Conservation (phyloP, 495 filamentous ascomycete genomes). For the Chaetomium cochliodes region DNA sequence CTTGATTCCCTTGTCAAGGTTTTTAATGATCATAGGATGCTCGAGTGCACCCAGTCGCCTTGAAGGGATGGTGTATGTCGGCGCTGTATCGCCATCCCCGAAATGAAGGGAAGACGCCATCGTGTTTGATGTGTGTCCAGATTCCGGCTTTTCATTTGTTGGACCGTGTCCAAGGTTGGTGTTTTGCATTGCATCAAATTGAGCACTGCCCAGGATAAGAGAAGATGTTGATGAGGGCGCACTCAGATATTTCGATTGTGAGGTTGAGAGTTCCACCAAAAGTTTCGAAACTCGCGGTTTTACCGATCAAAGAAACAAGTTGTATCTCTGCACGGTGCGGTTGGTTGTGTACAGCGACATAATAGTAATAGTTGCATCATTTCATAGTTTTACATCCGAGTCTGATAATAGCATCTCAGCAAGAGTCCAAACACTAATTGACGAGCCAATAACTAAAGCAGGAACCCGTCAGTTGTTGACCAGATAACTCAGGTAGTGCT, state of each 20-base stretch:
- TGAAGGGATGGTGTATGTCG: conserved; percentile 55
- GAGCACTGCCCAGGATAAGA: too few relatives aligned
- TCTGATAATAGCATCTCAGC: too few relatives aligned
- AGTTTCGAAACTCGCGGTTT: neutral
- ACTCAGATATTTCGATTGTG: neutral
- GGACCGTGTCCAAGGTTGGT: too few relatives aligned
- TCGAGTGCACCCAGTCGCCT: conserved; percentile 73
- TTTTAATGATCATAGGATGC: conserved; percentile 79
- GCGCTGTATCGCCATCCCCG: conserved; percentile 34
- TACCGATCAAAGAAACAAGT: neutral
- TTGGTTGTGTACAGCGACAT: neutral
- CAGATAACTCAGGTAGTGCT: too few relatives aligned
- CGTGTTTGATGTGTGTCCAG: neutral
- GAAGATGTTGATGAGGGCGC: too few relatives aligned
- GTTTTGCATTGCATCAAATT: too few relatives aligned
- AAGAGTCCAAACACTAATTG: too few relatives aligned
- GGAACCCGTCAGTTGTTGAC: too few relatives aligned
- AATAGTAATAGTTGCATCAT: neutral
- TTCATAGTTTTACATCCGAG: neutral
- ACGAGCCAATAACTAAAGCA: neutral
- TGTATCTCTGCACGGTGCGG: neutral
- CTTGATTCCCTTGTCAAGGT: conserved; percentile 76
- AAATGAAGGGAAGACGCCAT: conserved; percentile 17
- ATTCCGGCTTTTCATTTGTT: too few relatives aligned
- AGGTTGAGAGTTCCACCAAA: neutral